Conservation (phyloP, 352 stramenopile species). For the Pythium coloratum region DNA sequence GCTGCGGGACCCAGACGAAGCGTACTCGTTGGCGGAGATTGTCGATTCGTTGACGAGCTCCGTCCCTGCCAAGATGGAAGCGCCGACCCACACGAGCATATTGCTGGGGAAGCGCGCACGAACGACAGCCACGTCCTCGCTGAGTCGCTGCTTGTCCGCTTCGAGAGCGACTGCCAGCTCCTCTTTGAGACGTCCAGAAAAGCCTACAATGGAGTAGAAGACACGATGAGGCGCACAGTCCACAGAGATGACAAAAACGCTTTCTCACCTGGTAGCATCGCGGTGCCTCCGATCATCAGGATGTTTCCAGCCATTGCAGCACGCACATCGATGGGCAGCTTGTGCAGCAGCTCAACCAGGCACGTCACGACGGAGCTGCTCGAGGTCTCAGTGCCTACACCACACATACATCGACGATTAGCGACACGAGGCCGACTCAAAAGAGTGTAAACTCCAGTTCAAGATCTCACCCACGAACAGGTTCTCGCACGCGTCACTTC, state of each 20-base stretch:
- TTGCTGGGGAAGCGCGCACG: conserved; percentile 66
- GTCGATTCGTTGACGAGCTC: conserved; percentile 39
- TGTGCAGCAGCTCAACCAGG: conserved; percentile 55
- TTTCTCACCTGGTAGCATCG: conserved; percentile 70
- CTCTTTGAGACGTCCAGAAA: conserved; percentile 47
- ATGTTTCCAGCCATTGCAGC: conserved; percentile 69
- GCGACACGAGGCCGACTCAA: background rate
- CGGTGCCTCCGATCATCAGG: conserved; percentile 67
- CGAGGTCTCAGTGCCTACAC: conserved; percentile 26
- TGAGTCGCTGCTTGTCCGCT: conserved; percentile 43
- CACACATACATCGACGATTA: too few species aligned
- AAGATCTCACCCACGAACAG: conserved; percentile 30
- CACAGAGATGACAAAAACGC: too few species aligned
- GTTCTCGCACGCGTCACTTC: conserved; percentile 27
- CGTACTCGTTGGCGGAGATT: conserved; percentile 63
- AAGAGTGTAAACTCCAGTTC: background rate
- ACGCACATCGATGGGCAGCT: conserved; percentile 64
- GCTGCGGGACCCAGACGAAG: conserved; percentile 24
- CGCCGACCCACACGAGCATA: conserved; percentile 75
- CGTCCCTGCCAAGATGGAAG: conserved; percentile 72
- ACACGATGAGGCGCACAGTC: background rate
- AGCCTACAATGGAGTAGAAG: conserved; percentile 30
- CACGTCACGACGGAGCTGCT: conserved; percentile 58
- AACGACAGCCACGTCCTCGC: conserved; percentile 43
- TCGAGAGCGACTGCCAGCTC: conserved; percentile 43